phyloP scores from a whole-genome alignment of 202 grass and related monocot species.

The Eragrostis tef region DNA sequence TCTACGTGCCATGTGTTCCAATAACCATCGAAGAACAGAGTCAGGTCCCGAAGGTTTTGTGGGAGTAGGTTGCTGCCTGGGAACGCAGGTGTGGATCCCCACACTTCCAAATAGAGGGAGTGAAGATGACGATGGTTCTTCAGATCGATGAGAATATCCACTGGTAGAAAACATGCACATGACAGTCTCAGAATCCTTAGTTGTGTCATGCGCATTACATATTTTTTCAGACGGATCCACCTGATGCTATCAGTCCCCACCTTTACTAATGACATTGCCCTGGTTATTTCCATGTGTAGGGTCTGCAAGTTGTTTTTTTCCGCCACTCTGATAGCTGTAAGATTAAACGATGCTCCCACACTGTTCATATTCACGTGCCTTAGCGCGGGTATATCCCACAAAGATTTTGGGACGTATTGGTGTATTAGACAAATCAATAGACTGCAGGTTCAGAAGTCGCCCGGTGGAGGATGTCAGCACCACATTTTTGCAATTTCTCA shows the following conservation, averaged over 20 bases:
- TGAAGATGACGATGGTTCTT: background rate
- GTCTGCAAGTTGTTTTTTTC: background rate
- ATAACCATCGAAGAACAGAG: background rate
- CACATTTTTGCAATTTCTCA: background rate
- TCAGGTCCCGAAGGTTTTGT: background rate
- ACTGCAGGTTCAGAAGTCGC: background rate
- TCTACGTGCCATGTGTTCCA: background rate
- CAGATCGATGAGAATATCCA: background rate
- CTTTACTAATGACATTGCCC: too few species aligned
- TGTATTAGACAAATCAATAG: background rate
- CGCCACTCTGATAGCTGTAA: background rate
- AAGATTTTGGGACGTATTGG: background rate
- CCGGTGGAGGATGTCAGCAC: background rate
- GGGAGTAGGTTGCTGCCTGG: background rate
- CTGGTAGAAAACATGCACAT: background rate
- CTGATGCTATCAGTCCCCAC: background rate
- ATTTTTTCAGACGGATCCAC: background rate
- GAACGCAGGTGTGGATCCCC: background rate
- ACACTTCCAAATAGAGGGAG: rapidly evolving
- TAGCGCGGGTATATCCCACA: background rate
- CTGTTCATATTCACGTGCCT: background rate
- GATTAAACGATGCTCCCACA: background rate
- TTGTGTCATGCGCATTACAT: background rate
- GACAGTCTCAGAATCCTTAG: background rate
- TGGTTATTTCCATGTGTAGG: background rate